Base-by-base conservation (phyloP, 441 rosid species). In the Populus hybrid region DNA sequence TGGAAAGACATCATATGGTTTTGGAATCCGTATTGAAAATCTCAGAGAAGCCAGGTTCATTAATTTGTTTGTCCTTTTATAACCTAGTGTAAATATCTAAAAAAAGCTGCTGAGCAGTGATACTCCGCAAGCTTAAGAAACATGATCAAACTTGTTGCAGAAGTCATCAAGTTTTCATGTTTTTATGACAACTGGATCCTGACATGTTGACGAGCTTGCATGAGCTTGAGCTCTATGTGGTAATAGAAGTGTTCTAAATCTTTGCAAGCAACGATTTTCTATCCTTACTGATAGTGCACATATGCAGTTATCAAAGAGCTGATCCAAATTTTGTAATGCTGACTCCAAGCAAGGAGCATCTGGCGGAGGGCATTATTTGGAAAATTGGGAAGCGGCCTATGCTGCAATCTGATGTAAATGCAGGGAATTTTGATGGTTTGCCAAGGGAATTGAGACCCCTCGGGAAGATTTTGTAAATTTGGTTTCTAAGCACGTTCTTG, bases 311-410 rank as follows among this genome's bases (percentile, higher is more conserved):
- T 78, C 94, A 93, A 89, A 85, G 99, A 85, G 97, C 97, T 0
- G 97, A 92, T 86, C 97, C 97, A 46, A 93, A 95, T 84, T 95
- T 86, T 11, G 86, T 93, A 35, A 92, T 93, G 98, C 91, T 93
- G 83, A 93, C 97, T 34, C 97, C 97, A 11, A 91, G 82, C 87
- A 95, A 95, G 85, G 97, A 95, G 83, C 99, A 93, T 82, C 83
- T 92, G 30, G 99, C 97, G 2, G 90, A 92, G 82, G 98, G 96
- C 69, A 88, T 83, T 11, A 85, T 79, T 30, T 91, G 96, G 97
- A 79, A 91, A 76, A 78, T 79, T 35, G 97, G 99, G 76, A 81
- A 83, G 80, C 82, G 98, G 72, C 95, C 99, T 1, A 85, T 93
- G 97, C 86, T 90, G 75, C 92, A 93, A 73, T 82, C 96, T 0